Evolutionary conservation across 2,329 filamentous ascomycete species (phyloP).

Genomic region (Aspergillus ustus): DNA sequence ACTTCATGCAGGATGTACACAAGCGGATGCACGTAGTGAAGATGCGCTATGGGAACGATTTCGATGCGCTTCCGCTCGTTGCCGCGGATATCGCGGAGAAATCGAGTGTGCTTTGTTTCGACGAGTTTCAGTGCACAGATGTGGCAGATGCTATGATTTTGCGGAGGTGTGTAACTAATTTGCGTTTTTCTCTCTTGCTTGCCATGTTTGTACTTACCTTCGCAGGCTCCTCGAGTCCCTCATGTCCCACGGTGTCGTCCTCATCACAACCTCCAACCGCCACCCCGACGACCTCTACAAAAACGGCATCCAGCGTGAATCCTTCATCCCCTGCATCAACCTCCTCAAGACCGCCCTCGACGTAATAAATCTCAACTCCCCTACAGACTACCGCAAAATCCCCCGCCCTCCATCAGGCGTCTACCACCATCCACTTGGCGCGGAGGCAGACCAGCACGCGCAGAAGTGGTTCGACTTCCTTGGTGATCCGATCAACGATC

Average conservation of each 20-base stretch:
- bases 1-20: slow-evolving; percentile 99
- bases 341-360: slow-evolving; percentile 82
- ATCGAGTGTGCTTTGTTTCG: slow-evolving; percentile 89
- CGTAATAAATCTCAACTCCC: slow-evolving; percentile 92
- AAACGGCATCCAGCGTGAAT: slow-evolving; percentile 94
- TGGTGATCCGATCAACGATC: slow-evolving; percentile 76
- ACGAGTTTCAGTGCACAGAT: slow-evolving; percentile 98
- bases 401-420: slow-evolving; percentile 90
- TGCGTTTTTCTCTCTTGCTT: not conserved
- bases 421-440: slow-evolving; percentile 86
- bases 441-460: slow-evolving; percentile 76
- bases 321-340: slow-evolving; percentile 93
- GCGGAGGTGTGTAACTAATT: slow-evolving; percentile 66
- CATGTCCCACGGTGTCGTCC: slow-evolving; percentile 95
- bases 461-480: slow-evolving; percentile 96
- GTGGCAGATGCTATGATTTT: slow-evolving; percentile 99
- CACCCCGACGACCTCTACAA: slow-evolving; percentile 96
- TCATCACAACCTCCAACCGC: slow-evolving; percentile 96
- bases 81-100: slow-evolving; percentile 90
- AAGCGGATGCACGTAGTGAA: slow-evolving; percentile 88
- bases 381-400: slow-evolving; percentile 97
- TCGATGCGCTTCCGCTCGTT: slow-evolving; percentile 89
- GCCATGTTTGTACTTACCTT: not conserved
- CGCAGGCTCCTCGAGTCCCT: slow-evolving; percentile 79
- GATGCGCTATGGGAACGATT: slow-evolving; percentile 82